These are phyloP conservation scores for Neopestalotiopsis rosae DNA, from an alignment of 2,329 filamentous ascomycete species.

Conservation along the genomic window DNA sequence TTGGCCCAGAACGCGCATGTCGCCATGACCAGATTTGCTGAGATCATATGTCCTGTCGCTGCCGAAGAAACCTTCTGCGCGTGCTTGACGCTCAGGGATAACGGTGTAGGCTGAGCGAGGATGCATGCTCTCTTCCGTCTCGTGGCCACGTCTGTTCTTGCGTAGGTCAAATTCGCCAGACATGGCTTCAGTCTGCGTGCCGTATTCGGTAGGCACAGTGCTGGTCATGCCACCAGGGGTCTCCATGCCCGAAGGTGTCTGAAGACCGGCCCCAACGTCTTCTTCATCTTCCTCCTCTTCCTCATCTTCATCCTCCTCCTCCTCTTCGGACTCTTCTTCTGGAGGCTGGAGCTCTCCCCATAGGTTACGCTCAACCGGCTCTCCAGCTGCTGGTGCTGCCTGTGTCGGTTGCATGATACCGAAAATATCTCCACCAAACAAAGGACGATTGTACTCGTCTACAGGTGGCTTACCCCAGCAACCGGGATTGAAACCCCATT, in stretches of 20 bases:
- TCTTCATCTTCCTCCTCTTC: conserved; percentile 70
- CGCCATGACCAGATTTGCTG: conserved; percentile 51
- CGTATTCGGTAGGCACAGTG: conserved; percentile 80
- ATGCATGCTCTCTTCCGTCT: conserved; percentile 80
- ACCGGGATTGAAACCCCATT: conserved; percentile 94
- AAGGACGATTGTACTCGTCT: conserved; percentile 87
- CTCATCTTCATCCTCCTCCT: conserved; percentile 73
- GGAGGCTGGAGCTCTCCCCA: conserved; percentile 88
- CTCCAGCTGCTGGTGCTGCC: conserved; percentile 57
- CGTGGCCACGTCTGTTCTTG: conserved; percentile 82
- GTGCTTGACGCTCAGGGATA: conserved; percentile 84
- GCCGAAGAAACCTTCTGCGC: conserved; percentile 92
- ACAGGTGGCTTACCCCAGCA: conserved; percentile 96
- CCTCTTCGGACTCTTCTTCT: conserved; percentile 65
- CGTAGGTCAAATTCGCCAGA: conserved; percentile 89
- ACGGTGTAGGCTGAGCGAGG: conserved; percentile 87
- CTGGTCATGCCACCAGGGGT: conserved; percentile 83
- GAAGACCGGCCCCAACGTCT: conserved; percentile 66
- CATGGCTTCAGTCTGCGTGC: conserved; percentile 72
- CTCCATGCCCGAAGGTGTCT: conserved; percentile 79
- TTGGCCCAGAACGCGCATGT: conserved; percentile 76
- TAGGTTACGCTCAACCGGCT: conserved; percentile 82
- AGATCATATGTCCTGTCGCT: conserved; percentile 94
- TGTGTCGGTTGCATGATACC: conserved; percentile 65
- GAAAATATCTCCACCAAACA: conserved; percentile 95